Base-by-base conservation (phyloP, 2,329 filamentous ascomycete genomes). In the Emmonsia crescens region DNA sequence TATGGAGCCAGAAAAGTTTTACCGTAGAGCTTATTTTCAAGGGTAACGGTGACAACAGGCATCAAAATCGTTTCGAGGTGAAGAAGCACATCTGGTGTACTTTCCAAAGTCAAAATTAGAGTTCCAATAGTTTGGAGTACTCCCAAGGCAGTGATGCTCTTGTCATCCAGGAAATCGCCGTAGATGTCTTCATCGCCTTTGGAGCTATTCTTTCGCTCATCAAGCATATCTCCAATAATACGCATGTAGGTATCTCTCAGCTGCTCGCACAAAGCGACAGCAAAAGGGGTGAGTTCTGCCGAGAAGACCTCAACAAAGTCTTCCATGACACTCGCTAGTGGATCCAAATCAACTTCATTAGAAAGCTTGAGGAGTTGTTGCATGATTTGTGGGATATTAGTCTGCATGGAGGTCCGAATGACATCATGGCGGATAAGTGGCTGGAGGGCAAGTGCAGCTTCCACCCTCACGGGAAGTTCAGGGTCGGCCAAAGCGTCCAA, bases 271-370 rank as follows among this genome's bases (percentile, higher is more conserved):
- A 99, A 81, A 4, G 94, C 94, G 38, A 99, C 93, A 12, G 94
- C 94, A 70, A 99, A 99, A 2, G 94, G 94, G 5, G 94, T 97
- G 55, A 99, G 83, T 74, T 99, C 94, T 2, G 91, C 84, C n/a
- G 94, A 93, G 72, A 99, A 99, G 2, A 97, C 92, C 75, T 99
- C 94, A 54, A 99, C 94, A 72, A 99, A 99, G 72, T 99, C 94
- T 76, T 99, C 94, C 94, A 99, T 99, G 46, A 99, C 94, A 71
- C 97, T 97, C 27, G 94, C 93, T 48, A 99, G 81, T 5, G 94
- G 92, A 75, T 99, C 94, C 56, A 99, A 93, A 72, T 99, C 94
- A 62, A 95, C 94, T 76, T 99, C 94, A 72, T 99, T 99, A 33
- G 94, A 93, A 62, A 99, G 80, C 78, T 97, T 97, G 60, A 99